Evolutionary conservation across 2,329 filamentous ascomycete species (phyloP).

Genomic region (Aspergillus sp.): DNA sequence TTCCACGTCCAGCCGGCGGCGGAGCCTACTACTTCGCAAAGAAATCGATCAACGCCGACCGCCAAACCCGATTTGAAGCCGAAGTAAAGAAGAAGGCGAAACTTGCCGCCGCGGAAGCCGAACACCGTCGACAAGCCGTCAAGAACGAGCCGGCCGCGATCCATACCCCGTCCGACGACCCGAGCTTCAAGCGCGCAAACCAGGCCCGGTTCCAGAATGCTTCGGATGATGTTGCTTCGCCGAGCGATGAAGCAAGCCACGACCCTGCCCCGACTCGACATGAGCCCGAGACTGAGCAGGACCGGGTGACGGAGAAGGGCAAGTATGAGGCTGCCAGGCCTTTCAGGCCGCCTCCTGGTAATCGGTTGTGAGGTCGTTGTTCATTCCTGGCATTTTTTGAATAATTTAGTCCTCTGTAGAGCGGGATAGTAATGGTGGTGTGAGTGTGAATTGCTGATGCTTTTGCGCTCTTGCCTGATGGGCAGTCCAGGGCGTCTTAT

Average conservation of each 20-base stretch:
- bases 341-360: constrained; percentile 77
- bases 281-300: constrained; percentile 68
- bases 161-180: constrained; percentile 24
- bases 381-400: neutral
- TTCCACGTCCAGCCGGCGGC: constrained; percentile 65
- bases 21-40: constrained; percentile 97
- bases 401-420: neutral
- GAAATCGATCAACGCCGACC: constrained; percentile 87
- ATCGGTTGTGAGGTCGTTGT: constrained; percentile 61
- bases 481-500: neutral
- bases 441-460: neutral
- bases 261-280: constrained; percentile 88
- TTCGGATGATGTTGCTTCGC: constrained; percentile 57
- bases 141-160: constrained; percentile 8
- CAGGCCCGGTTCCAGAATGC: constrained; percentile 28
- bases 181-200: constrained; percentile 37
- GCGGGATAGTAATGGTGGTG: neutral
- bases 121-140: constrained; percentile 33
- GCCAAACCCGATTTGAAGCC: constrained; percentile 68
- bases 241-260: constrained; percentile 69
- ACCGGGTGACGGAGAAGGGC: constrained; percentile 72
- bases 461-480: neutral
- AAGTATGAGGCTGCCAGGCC: constrained; percentile 83
- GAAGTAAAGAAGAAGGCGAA: constrained; percentile 60
- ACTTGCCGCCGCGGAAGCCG: constrained; percentile 35